Percentiles rank a stretch among this genome's conserved stretches.
Conservation (phyloP, 2,329 filamentous ascomycete species). For the Cladosporium phlei region DNA sequence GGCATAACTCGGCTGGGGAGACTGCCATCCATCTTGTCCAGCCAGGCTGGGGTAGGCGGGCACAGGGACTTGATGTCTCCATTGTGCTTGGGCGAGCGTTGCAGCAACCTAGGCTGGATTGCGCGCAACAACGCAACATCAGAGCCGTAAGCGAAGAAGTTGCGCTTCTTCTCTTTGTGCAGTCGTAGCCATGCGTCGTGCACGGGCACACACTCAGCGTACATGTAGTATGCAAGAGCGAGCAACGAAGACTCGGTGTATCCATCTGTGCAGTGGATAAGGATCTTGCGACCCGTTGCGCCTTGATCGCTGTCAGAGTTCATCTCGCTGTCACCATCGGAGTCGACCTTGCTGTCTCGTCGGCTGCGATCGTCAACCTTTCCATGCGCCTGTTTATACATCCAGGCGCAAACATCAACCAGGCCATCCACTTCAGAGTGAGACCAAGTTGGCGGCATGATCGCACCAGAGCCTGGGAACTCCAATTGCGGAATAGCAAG, state of each 20-base stretch:
- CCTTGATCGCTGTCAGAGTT: conserved; percentile 25
- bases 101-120: conserved; percentile 70
- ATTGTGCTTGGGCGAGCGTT: conserved; percentile 56
- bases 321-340: conserved; percentile 53
- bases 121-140: conserved; percentile 78
- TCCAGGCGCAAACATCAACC: conserved; percentile 82
- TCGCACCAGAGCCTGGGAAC: conserved; percentile 92
- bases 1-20: conserved; percentile 82
- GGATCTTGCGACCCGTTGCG: conserved; percentile 58
- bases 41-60: conserved; percentile 68
- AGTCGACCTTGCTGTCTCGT: conserved; percentile 41
- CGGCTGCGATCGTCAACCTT: conserved; percentile 23
- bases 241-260: conserved; percentile 93
- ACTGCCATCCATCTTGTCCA: conserved; percentile 79
- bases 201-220: conserved; percentile 73
- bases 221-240: conserved; percentile 88
- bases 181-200: conserved; percentile 83
- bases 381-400: conserved; percentile 71
- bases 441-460: conserved; percentile 78
- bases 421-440: conserved; percentile 79
- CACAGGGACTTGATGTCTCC: conserved; percentile 50
- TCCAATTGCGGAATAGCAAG: conserved; percentile 58
- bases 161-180: conserved; percentile 74
- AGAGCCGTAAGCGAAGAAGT: conserved; percentile 93
- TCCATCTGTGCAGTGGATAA: conserved; percentile 91